Evolutionary conservation across 805 yeast genomes (phyloP).

Genomic region (Sporopachydermia lactativora): DNA sequence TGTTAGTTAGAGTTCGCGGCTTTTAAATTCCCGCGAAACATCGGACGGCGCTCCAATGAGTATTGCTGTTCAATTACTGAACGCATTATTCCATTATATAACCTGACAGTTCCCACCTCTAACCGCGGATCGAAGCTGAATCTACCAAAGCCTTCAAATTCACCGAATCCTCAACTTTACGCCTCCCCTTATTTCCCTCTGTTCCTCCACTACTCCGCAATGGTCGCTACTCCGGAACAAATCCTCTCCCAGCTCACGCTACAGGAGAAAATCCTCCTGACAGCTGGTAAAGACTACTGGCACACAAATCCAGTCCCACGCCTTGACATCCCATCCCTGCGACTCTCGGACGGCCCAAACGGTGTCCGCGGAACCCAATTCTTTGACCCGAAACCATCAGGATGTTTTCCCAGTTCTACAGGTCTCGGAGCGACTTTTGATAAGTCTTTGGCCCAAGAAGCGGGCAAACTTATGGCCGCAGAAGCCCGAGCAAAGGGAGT

Average conservation of each 20-base stretch:
- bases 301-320: constrained; percentile 29
- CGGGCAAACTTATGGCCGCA: constrained; percentile 37
- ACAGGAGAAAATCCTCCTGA: constrained; percentile 17
- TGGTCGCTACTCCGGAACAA: background rate
- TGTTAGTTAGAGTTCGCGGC: too few species aligned
- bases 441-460: constrained; percentile 30
- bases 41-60: too few species aligned
- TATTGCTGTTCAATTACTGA: too few species aligned
- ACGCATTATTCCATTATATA: too few species aligned
- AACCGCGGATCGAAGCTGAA: too few species aligned
- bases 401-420: constrained; percentile 49
- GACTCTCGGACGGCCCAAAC: constrained; percentile 48
- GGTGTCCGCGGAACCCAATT: constrained; percentile 47
- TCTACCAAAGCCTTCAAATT: too few species aligned
- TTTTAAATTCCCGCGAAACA: too few species aligned
- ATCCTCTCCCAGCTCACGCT: constrained; percentile 14
- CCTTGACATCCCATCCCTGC: constrained; percentile 29
- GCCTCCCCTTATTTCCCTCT: too few species aligned
- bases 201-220: too few species aligned
- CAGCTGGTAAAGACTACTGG: constrained; percentile 35
- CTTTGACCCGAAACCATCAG: constrained; percentile 37
- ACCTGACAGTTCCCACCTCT: too few species aligned
- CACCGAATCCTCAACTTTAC: too few species aligned
- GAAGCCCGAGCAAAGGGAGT: constrained; percentile 43
- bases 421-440: constrained; percentile 45